Percentiles rank a stretch among this genome's conserved stretches.
phyloP scores from a whole-genome alignment of 352 stramenopile species.

The Globisporangium mamillatum region DNA sequence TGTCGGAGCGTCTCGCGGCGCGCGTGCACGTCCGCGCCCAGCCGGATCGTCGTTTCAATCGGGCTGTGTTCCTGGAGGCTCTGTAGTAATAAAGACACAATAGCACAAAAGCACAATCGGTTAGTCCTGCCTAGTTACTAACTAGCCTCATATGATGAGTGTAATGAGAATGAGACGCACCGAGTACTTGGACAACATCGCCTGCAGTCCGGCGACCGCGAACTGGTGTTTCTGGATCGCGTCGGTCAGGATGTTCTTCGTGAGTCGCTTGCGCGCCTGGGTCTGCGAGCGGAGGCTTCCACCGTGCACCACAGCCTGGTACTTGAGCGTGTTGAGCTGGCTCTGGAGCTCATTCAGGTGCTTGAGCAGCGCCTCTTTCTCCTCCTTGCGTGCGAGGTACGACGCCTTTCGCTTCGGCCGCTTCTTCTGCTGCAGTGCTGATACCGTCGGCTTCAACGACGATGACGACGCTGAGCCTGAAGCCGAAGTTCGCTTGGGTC shows the following conservation, averaged over 20 bases:
- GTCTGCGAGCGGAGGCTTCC: slow-evolving; percentile 5
- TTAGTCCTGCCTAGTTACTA: too few relatives aligned
- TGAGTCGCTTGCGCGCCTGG: slow-evolving; percentile 15
- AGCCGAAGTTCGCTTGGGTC: neutral
- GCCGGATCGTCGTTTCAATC: slow-evolving; percentile 43
- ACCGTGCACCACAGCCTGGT: slow-evolving; percentile 11
- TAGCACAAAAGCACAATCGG: neutral
- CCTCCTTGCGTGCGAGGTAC: slow-evolving; percentile 23
- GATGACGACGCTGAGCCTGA: neutral
- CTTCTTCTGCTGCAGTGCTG: slow-evolving; percentile 13
- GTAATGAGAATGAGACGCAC: neutral
- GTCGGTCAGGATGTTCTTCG: slow-evolving; percentile 9
- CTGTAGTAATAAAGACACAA: slow-evolving; percentile 15
- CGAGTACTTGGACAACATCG: slow-evolving; percentile 19
- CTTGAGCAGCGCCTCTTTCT: slow-evolving; percentile 32
- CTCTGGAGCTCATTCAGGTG: slow-evolving; percentile 26
- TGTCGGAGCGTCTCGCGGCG: slow-evolving; percentile 29
- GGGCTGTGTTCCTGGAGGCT: slow-evolving; percentile 32
- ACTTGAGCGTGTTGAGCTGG: slow-evolving; percentile 28
- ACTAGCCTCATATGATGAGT: neutral
- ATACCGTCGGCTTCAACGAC: neutral
- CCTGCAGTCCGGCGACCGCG: slow-evolving; percentile 12
- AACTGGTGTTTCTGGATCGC: slow-evolving; percentile 17
- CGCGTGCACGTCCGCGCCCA: slow-evolving; percentile 28
- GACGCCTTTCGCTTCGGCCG: slow-evolving; percentile 12